Conservation (phyloP, 1,284 basidiomycete species). For the Pyrrhoderma noxium region DNA sequence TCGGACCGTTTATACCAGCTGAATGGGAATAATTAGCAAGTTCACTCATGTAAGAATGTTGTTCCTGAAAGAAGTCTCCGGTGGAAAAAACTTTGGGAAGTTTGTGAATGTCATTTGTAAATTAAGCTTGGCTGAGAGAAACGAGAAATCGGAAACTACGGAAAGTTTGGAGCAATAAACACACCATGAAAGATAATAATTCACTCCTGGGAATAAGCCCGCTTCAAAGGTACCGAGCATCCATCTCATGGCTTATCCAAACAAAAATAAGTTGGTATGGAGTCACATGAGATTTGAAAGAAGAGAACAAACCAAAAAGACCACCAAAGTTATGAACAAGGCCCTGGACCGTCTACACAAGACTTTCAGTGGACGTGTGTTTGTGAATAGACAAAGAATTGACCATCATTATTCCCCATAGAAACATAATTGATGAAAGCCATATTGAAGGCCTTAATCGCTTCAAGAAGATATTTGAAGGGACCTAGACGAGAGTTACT, state of each 20-base stretch:
- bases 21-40: background rate
- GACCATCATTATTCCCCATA: conserved; percentile 33
- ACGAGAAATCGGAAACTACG: background rate
- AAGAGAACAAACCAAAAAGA: conserved; percentile 44
- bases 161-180: background rate
- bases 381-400: conserved; percentile 21
- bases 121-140: too few species aligned
- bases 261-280: background rate
- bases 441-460: conserved; percentile 27
- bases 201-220: conserved; percentile 21
- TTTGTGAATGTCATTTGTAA: background rate
- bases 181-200: conserved; percentile 16
- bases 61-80: background rate
- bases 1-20: conserved; percentile 23
- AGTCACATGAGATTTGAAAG: background rate
- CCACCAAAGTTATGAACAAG: conserved; percentile 57
- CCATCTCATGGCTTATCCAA: conserved; percentile 13
- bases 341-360: conserved; percentile 57
- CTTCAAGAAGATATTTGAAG: conserved; percentile 26
- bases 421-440: conserved; percentile 22
- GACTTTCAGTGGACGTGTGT: background rate
- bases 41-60: background rate
- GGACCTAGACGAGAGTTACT: conserved; percentile 5
- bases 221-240: conserved; percentile 23
- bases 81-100: background rate